Conservation (phyloP, 495 filamentous ascomycete genomes). For the Tuber aestivum region DNA sequence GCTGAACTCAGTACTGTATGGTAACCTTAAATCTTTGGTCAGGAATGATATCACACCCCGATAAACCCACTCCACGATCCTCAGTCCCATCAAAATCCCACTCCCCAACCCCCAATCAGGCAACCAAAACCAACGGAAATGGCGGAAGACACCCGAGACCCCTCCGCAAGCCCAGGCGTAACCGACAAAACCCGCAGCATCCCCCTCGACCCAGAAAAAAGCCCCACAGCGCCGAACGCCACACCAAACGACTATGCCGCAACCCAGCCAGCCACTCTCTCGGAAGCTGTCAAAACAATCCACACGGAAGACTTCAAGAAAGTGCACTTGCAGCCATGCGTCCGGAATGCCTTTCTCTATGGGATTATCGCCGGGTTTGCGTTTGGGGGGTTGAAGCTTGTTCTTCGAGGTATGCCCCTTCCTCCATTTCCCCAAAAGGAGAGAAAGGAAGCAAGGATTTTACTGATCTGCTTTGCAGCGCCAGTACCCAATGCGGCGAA, state of each 20-base stretch:
- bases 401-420: slow-evolving; percentile 62
- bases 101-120: background rate
- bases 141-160: slow-evolving; percentile 14
- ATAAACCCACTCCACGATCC: background rate
- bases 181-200: slow-evolving; percentile 2
- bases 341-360: slow-evolving; percentile 70
- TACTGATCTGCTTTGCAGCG: slow-evolving; percentile 38
- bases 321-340: slow-evolving; percentile 75
- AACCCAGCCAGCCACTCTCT: slow-evolving; percentile 46
- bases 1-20: background rate
- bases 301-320: slow-evolving; percentile 62
- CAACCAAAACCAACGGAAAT: slow-evolving; percentile 8
- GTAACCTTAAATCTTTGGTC: background rate
- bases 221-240: background rate
- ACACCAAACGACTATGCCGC: slow-evolving; percentile 30
- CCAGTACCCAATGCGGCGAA: slow-evolving; percentile 59
- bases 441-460: slow-evolving; percentile 2
- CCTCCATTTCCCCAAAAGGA: background rate
- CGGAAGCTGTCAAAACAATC: slow-evolving; percentile 62
- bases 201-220: slow-evolving; percentile 13
- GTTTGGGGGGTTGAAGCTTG: slow-evolving; percentile 61
- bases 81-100: background rate
- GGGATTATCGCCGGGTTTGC: slow-evolving; percentile 74
- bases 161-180: background rate
- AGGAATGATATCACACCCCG: background rate